Evolutionary conservation across 805 yeast genomes (phyloP).

Genomic region (Yarrowia yakushimensis): DNA sequence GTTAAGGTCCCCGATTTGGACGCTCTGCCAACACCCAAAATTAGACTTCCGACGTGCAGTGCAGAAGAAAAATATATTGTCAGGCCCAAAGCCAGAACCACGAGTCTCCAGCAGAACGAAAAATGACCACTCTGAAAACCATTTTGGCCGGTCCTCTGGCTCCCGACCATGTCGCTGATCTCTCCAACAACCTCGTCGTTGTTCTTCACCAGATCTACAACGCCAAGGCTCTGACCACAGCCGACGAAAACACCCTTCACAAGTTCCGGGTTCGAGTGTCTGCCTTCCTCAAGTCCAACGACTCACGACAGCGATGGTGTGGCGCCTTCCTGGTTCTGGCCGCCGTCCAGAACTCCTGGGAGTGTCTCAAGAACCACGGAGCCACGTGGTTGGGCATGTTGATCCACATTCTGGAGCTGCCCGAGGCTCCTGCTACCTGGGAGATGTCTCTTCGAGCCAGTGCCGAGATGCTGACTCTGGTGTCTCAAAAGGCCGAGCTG

Average conservation of each 20-base stretch:
- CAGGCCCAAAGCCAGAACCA: conserved; percentile 8
- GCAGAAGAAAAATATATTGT: conserved; percentile 13
- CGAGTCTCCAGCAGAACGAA: background rate
- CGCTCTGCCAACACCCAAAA: background rate
- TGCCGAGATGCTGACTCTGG: conserved; percentile 30
- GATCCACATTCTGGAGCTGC: conserved; percentile 40
- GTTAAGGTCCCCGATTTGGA: background rate
- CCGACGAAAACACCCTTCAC: conserved; percentile 30
- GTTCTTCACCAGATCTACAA: conserved; percentile 25
- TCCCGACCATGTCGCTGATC: conserved; percentile 26
- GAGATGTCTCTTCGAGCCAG: conserved; percentile 35
- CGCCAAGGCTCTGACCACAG: conserved; percentile 26
- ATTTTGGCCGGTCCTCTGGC: conserved; percentile 26
- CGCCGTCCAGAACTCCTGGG: conserved; percentile 33
- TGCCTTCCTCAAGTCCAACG: conserved; percentile 40
- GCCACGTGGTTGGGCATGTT: conserved; percentile 40
- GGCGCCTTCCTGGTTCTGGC: conserved; percentile 39
- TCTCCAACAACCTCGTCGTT: conserved; percentile 22
- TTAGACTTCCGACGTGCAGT: conserved; percentile 1
- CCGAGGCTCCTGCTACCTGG: conserved; percentile 37
- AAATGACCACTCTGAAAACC: conserved; percentile 25
- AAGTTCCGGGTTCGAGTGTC: conserved; percentile 37
- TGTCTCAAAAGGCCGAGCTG: conserved; percentile 74
- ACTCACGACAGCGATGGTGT: conserved; percentile 39
- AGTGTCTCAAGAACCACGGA: conserved; percentile 41